Evolutionary conservation across 1,284 basidiomycete genomes (phyloP), one percentile per base, ranked within the genome.

Genomic region (Testicularia cyperi): DNA sequence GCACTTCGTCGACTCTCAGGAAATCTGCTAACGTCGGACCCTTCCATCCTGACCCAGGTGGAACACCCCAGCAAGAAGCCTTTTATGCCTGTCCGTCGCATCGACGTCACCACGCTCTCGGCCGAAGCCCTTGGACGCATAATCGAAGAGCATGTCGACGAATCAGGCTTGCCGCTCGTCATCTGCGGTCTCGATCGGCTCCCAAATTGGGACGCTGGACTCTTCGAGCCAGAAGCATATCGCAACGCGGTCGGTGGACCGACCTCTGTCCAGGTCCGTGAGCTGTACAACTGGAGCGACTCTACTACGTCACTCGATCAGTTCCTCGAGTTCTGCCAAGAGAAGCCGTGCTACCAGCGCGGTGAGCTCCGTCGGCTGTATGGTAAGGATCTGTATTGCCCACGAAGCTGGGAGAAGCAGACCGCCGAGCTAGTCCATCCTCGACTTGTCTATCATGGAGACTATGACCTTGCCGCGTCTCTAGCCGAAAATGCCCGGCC

Each of bases 141-240:
- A 14, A 51, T 63, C 23, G 23, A 35, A 8, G 28, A 29, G 10
- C 18, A 38, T 10, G 45, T 63, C 16, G 60, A 63, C 24, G 27
- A 23, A 1, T 5, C 35, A 10, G 39, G 54, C 18, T 15, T 37
- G 35, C 60, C 60, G 0, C 23, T 63, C 14, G 43, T 63, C 21
- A 49, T 63, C 20, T 44, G 49, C 20, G 54, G 58, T 24, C 54
- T 57, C n/a, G 38, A 63, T 24, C 49, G 42, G 15, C 18, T 19
- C 8, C 19, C 41, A 2, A 21, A 16, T 9, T 61, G 57, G 57
- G 15, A 22, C 14, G 23, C 42, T 12, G 44, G 40, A 14, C 29
- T 51, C 16, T 61, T 61, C 29, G 29, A 12, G 21, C 39, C 31
- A 12, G 19, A 32, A 15, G 35, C 25, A 14, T 60, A 53, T 16